Evolutionary conservation across 345 rosid genomes (phyloP), one percentile per base, ranked within the genome.

Genomic region (Hibiscus trionum): DNA sequence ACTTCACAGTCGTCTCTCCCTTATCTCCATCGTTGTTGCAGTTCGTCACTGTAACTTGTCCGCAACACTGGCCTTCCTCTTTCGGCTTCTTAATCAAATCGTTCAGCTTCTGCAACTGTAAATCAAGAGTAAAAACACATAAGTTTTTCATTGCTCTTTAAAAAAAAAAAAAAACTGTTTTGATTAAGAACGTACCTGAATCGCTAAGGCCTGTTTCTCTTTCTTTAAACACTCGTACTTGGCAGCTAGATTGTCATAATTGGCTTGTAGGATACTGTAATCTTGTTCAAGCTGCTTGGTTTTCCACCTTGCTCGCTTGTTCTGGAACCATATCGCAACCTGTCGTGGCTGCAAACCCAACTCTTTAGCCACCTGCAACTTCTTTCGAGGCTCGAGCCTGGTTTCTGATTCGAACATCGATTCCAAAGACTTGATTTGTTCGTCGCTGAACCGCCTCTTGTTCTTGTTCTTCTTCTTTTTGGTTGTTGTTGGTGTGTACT

Each of bases 231-330:
- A 26, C 55, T 90, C 98, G 44, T 85, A 87, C 66, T 77, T 76
- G 29, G 88, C 82, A 75, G 91, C 84, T 62, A 92, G 76, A 60
- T 63, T 80, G 42, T 81, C 77, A 73, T 87, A 87, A 82, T 79
- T 81, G 70, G 86, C 77, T 72, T 77, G 80, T 15, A 93, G 82
- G 26, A 86, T 52, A 76, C 63, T 77, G 73, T 76, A 93, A 58
- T 93, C 94, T 60, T 79, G 62, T 77, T 93, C 96, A 0, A 93
- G 85, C 78, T 88, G 94, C 93, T 93, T 93, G 0, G 96, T 83
- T 81, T 88, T 93, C 90, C 91, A 90, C 69, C 96, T 90, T 90
- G 60, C 60, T 56, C 60, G 9, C 60, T 56, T 56, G 60, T 56
- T 56, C 14, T 56, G 60, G 10, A 56, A 56, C 60, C 29, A 56